Conservation (phyloP, 306 rosid genomes). For the Sophora flavescens region DNA sequence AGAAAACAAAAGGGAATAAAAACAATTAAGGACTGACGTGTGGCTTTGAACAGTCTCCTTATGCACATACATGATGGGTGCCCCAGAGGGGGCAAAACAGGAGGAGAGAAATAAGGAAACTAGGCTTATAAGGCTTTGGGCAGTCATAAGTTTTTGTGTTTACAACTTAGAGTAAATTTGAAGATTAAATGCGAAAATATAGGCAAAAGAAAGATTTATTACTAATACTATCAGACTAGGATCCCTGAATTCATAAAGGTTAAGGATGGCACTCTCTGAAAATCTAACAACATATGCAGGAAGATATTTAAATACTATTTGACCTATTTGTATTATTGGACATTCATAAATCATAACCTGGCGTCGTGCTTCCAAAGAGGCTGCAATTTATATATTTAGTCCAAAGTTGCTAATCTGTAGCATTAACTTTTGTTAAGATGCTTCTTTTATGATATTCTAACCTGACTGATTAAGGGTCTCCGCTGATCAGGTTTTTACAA, state of each 20-base stretch:
- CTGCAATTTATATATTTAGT: background rate
- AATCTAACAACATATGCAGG: background rate
- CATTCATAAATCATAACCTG: slow-evolving; percentile 25
- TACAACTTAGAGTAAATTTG: background rate
- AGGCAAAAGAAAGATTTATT: slow-evolving; percentile 4
- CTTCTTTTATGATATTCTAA: background rate
- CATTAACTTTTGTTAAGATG: slow-evolving; percentile 1
- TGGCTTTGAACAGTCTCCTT: background rate
- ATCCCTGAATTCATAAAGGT: background rate
- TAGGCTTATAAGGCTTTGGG: background rate
- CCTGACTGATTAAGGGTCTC: background rate
- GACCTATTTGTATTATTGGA: background rate
- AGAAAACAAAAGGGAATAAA: background rate
- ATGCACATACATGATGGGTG: background rate
- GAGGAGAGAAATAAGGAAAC: slow-evolving; percentile 5
- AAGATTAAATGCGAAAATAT: slow-evolving; percentile 9
- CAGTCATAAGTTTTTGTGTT: background rate
- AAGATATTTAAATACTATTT: background rate
- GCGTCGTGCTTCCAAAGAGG: slow-evolving; percentile 27
- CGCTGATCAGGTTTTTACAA: background rate
- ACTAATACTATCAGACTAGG: background rate
- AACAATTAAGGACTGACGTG: background rate
- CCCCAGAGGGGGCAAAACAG: background rate
- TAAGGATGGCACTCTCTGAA: background rate
- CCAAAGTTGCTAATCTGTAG: background rate